These are phyloP conservation scores for Lophium mytilinum DNA, from an alignment of 495 filamentous ascomycete species.

Conservation along the genomic window DNA sequence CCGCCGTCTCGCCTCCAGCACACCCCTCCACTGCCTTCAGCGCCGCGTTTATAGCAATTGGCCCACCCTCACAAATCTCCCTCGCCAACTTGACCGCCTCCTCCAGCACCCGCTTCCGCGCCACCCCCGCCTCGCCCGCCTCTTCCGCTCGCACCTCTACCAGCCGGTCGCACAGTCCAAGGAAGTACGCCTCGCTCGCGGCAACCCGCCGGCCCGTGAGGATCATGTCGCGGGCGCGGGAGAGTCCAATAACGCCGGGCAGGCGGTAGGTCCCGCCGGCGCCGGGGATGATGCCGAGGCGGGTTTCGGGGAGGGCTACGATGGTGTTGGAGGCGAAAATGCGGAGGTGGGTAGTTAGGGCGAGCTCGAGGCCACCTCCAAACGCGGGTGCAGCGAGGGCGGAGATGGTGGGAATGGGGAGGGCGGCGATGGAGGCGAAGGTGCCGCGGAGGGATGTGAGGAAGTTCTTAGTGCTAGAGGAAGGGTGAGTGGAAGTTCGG, in stretches of 20 bases:
- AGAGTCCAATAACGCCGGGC: constrained; percentile 62
- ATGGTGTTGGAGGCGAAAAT: constrained; percentile 64
- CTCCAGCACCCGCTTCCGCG: constrained; percentile 55
- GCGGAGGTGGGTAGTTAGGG: constrained; percentile 75
- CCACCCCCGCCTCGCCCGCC: constrained; percentile 38
- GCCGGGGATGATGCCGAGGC: constrained; percentile 87
- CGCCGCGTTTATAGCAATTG: constrained; percentile 66
- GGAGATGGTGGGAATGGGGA: constrained; percentile 83
- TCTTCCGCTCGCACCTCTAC: constrained; percentile 57
- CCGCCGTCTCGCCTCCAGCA: constrained; percentile 52
- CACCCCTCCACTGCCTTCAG: constrained; percentile 59
- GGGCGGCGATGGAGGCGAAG: constrained; percentile 54
- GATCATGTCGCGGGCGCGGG: constrained; percentile 72
- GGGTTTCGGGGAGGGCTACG: constrained; percentile 82
- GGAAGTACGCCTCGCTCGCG: constrained; percentile 70
- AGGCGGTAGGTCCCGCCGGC: constrained; percentile 88
- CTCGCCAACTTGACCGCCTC: constrained; percentile 69
- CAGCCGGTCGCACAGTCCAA: constrained; percentile 76
- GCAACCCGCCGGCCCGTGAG: constrained; percentile 75
- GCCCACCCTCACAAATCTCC: constrained; percentile 82
- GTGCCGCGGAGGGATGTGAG: constrained; percentile 64
- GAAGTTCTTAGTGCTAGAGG: constrained; percentile 61
- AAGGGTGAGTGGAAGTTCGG: background rate
- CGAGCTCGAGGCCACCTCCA: constrained; percentile 87
- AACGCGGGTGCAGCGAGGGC: constrained; percentile 74